Conservation (phyloP, 768 basidiomycete genomes). For the Mycena amicta region DNA sequence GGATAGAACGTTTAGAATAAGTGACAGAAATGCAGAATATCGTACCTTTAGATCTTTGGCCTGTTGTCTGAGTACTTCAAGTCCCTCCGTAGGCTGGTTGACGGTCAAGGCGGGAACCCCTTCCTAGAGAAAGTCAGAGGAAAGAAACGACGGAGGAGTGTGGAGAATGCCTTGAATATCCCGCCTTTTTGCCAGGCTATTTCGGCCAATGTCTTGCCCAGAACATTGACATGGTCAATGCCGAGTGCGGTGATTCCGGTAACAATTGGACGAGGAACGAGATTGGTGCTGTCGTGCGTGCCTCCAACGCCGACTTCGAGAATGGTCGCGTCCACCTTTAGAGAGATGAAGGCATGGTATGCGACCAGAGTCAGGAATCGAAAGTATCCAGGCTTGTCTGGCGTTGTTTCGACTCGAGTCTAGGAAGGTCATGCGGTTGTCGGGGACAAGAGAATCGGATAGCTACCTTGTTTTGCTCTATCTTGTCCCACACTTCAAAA, state of each 20-base stretch:
- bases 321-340: constrained; percentile 87
- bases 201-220: constrained; percentile 86
- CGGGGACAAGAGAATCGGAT: neutral
- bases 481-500: constrained; percentile 92
- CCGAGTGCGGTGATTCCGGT: constrained; percentile 91
- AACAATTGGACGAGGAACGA: constrained; percentile 87
- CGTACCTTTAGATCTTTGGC: constrained; percentile 70
- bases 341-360: constrained; percentile 82
- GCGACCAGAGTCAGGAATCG: constrained; percentile 91
- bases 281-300: constrained; percentile 91
- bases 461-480: constrained; percentile 66
- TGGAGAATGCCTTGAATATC: constrained; percentile 78
- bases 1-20: constrained; percentile 7
- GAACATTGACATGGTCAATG: constrained; percentile 84
- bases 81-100: constrained; percentile 67
- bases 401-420: constrained; percentile 53
- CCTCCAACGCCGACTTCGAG: constrained; percentile 98
- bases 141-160: neutral
- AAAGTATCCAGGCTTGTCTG: constrained; percentile 89
- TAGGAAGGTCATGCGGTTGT: constrained; percentile 25
- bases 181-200: constrained; percentile 97
- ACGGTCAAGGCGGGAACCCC: constrained; percentile 87
- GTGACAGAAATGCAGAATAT: constrained; percentile 4
- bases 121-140: constrained; percentile 44
- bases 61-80: constrained; percentile 66